Conservation (phyloP, 257 asterid genomes). For the Hygrophila difformis region DNA sequence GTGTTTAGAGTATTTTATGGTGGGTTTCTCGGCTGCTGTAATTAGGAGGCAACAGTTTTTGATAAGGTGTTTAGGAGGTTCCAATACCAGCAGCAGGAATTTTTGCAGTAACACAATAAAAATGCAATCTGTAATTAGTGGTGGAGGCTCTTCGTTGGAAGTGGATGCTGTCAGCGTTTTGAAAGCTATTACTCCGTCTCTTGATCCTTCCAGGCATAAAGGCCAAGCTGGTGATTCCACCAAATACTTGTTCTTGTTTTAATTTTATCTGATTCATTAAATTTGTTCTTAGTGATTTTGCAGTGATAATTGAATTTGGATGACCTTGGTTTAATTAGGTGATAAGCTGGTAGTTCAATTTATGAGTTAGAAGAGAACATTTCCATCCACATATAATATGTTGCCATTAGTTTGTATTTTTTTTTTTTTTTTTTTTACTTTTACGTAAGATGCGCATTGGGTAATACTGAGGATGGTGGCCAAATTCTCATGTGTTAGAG, state of each 20-base stretch:
- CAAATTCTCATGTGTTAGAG: too few relatives aligned
- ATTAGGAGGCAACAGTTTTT: slow-evolving; percentile 65
- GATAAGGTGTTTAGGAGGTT: slow-evolving; percentile 64
- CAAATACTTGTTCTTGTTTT: not conserved
- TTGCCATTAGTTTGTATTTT: too few relatives aligned
- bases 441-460: too few relatives aligned
- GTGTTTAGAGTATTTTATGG: slow-evolving; percentile 35
- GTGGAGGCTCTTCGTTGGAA: slow-evolving; percentile 41
- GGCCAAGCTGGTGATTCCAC: slow-evolving; percentile 87
- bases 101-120: slow-evolving; percentile 22
- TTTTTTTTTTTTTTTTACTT: too few relatives aligned
- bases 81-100: slow-evolving; percentile 19
- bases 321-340: not conserved
- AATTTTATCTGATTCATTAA: not conserved
- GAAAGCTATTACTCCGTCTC: slow-evolving; percentile 77
- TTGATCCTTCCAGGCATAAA: slow-evolving; percentile 66
- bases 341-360: too few relatives aligned
- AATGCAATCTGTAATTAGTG: slow-evolving; percentile 54
- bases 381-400: too few relatives aligned
- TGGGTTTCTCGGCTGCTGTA: slow-evolving; percentile 41
- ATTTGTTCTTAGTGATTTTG: slow-evolving; percentile 1
- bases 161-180: slow-evolving; percentile 57
- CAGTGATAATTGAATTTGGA: slow-evolving; percentile 2
- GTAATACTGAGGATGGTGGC: too few relatives aligned
- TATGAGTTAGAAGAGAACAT: too few relatives aligned